Percentiles rank a stretch among this genome's conserved stretches.
These are phyloP conservation scores for Acanthamoeba healyi DNA, from an alignment of 208 protist genomes.

Conservation along the genomic window DNA sequence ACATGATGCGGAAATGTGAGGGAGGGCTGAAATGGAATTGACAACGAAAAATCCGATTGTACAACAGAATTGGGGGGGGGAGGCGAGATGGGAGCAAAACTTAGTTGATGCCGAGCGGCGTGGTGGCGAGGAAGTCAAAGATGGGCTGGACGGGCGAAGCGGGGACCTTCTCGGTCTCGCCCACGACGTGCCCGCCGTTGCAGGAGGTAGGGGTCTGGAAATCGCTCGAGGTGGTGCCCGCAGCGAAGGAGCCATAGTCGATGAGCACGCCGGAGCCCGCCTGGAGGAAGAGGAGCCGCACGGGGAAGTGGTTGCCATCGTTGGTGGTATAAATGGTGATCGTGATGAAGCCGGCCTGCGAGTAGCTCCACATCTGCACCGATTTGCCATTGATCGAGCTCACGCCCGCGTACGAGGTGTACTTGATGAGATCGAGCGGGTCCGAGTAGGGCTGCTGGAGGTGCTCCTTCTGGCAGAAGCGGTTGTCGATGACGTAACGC, in stretches of 20 bases:
- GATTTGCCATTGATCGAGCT: not conserved
- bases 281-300: slow-evolving; percentile 21
- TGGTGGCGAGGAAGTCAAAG: not conserved
- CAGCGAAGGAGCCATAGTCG: not conserved
- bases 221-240: not conserved
- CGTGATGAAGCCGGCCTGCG: not conserved
- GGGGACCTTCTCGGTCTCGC: not conserved
- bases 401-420: slow-evolving; percentile 8
- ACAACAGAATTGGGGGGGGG: no score
- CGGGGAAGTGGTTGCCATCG: not conserved
- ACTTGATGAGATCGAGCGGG: not conserved
- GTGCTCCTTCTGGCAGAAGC: not conserved
- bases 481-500: not conserved
- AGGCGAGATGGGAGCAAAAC: not conserved
- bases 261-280: not conserved
- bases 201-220: slow-evolving; percentile 19
- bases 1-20: no score
- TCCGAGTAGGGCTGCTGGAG: not conserved
- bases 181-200: not conserved
- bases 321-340: slow-evolving; percentile 5
- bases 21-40: not conserved
- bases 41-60: not conserved
- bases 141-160: not conserved
- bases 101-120: not conserved
- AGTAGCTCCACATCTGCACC: slow-evolving; percentile 11